These are phyloP conservation scores for Cadophora sp. DNA, from an alignment of 2,329 filamentous ascomycete species.

Conservation along the genomic window DNA sequence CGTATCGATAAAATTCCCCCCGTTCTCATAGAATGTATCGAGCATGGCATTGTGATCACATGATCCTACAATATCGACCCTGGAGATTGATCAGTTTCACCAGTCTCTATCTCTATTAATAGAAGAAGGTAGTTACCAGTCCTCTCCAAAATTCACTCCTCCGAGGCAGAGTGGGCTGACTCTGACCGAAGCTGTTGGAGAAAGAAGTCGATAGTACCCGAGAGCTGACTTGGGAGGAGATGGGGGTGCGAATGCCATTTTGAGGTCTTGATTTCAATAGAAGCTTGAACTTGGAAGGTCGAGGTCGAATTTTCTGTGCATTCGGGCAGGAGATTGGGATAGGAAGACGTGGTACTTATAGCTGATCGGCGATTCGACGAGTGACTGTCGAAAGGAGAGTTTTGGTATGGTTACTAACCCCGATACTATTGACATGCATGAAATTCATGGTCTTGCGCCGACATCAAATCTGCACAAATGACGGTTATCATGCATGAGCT, in stretches of 20 bases:
- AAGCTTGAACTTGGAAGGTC: too few species aligned
- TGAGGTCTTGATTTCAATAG: neutral
- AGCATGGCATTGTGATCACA: constrained; percentile 54
- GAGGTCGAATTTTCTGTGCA: too few species aligned
- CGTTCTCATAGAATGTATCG: constrained; percentile 58
- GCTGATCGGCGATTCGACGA: too few species aligned
- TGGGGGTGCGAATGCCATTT: constrained; percentile 17
- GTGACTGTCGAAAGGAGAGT: too few species aligned
- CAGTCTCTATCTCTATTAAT: neutral
- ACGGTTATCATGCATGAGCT: too few species aligned
- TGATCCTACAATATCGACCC: constrained; percentile 14
- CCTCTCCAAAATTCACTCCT: constrained; percentile 50
- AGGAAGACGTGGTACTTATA: neutral
- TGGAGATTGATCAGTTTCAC: neutral
- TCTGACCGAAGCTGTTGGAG: constrained; percentile 40
- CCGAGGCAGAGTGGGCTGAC: constrained; percentile 45
- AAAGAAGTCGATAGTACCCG: constrained; percentile 30
- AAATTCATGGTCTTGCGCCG: too few species aligned
- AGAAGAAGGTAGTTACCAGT: constrained; percentile 5
- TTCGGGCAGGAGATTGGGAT: too few species aligned
- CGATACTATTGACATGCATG: too few species aligned
- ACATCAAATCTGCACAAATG: too few species aligned
- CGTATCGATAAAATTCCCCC: constrained; percentile 69
- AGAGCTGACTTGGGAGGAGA: constrained; percentile 17
- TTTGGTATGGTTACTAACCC: too few species aligned